A percentile compares a stretch with the other conserved stretches of the same genome.
Conservation (phyloP, 108 stramenopile species). For the Cylindrotheca fusiformis region DNA sequence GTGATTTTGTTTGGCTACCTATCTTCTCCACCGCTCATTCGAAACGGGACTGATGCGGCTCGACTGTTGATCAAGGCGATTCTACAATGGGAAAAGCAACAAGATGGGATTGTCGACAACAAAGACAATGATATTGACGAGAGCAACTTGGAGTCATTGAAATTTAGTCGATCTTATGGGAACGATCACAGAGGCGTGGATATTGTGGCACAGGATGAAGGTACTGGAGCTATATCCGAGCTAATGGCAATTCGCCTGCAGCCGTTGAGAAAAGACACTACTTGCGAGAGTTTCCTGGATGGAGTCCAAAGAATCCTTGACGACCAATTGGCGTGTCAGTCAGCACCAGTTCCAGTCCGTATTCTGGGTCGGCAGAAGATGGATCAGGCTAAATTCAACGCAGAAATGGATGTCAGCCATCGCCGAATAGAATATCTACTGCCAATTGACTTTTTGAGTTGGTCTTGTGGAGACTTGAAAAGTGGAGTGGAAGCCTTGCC, state of each 20-base stretch:
- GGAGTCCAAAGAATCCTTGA: conserved; percentile 33
- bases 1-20: conserved; percentile 72
- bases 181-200: conserved; percentile 34
- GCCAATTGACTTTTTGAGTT: conserved; percentile 59
- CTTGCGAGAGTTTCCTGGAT: conserved; percentile 45
- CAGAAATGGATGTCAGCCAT: conserved; percentile 70
- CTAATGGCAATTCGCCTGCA: conserved; percentile 47
- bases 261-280: conserved; percentile 28
- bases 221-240: conserved; percentile 70
- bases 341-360: conserved; percentile 29
- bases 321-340: conserved; percentile 4
- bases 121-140: conserved; percentile 2
- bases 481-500: conserved; percentile 17
- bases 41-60: conserved; percentile 59
- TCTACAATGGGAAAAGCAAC: conserved; percentile 25
- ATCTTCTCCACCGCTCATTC: conserved; percentile 19
- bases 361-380: conserved; percentile 65
- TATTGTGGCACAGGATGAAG: conserved; percentile 58
- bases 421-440: conserved; percentile 75
- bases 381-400: conserved; percentile 58
- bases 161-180: conserved; percentile 76
- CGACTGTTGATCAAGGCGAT: conserved; percentile 52
- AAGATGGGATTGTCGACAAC: conserved; percentile 21
- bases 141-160: neutral
- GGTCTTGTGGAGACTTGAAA: conserved; percentile 3